Evolutionary conservation across 345 rosid genomes (phyloP).

Genomic region (Ceriops tagal): DNA sequence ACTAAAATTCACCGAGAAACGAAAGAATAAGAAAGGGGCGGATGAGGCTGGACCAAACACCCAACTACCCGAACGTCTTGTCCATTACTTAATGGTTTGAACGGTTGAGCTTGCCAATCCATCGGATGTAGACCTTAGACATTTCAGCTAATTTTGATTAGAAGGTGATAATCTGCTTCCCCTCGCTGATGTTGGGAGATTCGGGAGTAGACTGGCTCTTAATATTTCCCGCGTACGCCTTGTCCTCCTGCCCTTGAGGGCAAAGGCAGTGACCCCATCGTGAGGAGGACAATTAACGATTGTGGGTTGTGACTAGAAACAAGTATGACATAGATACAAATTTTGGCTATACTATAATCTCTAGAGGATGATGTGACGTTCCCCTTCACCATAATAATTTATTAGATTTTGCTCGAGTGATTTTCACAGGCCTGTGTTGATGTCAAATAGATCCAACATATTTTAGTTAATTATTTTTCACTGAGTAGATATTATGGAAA

Average conservation of each 20-base stretch:
- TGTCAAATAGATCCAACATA: too few species aligned
- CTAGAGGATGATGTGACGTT: slow-evolving; percentile 9
- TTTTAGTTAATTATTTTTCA: too few species aligned
- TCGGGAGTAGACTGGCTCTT: background rate
- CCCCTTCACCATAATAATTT: background rate
- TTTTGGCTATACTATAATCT: slow-evolving; percentile 6
- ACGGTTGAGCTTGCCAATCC: slow-evolving; percentile 48
- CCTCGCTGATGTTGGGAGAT: slow-evolving; percentile 3
- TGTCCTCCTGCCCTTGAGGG: slow-evolving; percentile 10
- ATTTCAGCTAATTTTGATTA: slow-evolving; percentile 49
- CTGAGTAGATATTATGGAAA: too few species aligned
- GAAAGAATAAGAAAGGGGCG: too few species aligned
- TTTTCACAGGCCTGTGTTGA: too few species aligned
- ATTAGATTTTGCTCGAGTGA: too few species aligned
- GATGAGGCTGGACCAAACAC: too few species aligned
- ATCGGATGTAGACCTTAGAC: slow-evolving; percentile 52
- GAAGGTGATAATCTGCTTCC: slow-evolving; percentile 27
- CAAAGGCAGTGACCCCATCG: slow-evolving; percentile 10
- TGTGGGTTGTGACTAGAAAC: slow-evolving; percentile 23
- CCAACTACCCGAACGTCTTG: too few species aligned
- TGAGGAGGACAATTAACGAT: slow-evolving; percentile 12
- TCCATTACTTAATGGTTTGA: too few species aligned
- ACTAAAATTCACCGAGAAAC: too few species aligned
- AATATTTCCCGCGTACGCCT: background rate
- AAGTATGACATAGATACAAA: slow-evolving; percentile 13